Conservation (phyloP, 164 flowering plant genomes). For the Paratinospora sagittata region DNA sequence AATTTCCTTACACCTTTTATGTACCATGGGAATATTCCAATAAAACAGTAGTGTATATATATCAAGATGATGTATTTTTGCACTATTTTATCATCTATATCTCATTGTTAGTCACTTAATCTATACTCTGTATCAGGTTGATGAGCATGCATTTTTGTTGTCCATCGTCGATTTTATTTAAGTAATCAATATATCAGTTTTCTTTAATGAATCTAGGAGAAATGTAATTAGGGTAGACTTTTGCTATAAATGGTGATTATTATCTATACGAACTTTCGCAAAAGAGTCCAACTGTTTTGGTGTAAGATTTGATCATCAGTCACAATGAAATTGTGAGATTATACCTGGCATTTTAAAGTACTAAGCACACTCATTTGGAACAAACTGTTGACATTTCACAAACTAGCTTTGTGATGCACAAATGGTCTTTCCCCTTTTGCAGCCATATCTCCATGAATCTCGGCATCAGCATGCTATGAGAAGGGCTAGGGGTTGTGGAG, state of each 20-base stretch:
- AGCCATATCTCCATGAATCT: conserved; percentile 98
- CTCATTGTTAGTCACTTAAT: background rate
- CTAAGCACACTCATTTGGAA: background rate
- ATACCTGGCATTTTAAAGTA: background rate
- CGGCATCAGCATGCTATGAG: conserved; percentile 90
- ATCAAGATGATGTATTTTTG: too few species aligned
- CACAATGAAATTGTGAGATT: background rate
- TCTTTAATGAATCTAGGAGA: too few species aligned
- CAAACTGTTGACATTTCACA: background rate
- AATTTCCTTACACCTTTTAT: too few species aligned
- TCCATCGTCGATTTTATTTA: background rate
- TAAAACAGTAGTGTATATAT: background rate
- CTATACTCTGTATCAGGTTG: background rate
- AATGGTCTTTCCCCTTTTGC: conserved; percentile 11
- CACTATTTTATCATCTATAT: background rate
- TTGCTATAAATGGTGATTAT: too few species aligned
- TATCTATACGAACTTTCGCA: too few species aligned
- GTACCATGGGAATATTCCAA: background rate
- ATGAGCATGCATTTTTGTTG: background rate
- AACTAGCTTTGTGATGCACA: background rate
- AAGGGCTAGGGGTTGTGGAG: conserved; percentile 80
- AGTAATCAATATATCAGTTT: background rate
- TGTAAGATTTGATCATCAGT: too few species aligned
- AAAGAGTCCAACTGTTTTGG: too few species aligned
- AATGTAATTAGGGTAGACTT: too few species aligned